These are phyloP conservation scores for Phialophora macrospora DNA, from an alignment of 2,329 filamentous ascomycete species.

Conservation along the genomic window DNA sequence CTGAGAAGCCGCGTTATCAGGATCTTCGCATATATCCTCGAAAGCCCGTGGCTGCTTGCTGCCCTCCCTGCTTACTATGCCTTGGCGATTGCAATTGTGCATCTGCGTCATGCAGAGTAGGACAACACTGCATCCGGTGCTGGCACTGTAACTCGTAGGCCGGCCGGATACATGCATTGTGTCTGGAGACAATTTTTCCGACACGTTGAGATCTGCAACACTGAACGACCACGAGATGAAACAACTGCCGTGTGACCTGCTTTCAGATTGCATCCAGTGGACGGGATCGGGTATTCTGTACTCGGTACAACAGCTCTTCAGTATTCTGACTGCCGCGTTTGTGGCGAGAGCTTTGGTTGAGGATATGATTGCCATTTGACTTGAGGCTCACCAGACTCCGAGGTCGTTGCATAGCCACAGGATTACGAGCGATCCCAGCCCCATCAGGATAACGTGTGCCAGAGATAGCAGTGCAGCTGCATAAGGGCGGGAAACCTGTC, in stretches of 20 bases:
- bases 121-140: conserved; percentile 4
- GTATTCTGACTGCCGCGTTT: neutral
- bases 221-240: conserved; percentile 23
- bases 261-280: conserved; percentile 3
- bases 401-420: conserved; percentile 32
- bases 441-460: conserved; percentile 22
- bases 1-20: neutral
- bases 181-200: conserved; percentile 23
- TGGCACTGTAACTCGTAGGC: neutral
- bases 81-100: neutral
- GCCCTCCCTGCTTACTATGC: neutral
- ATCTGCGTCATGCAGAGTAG: conserved; percentile 3
- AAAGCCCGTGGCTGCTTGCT: neutral
- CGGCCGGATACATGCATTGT: conserved; percentile 22
- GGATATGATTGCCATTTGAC: conserved; percentile 15
- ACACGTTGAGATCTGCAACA: conserved; percentile 29
- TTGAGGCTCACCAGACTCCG: conserved; percentile 10
- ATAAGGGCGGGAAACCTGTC: conserved; percentile 29
- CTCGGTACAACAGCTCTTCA: neutral
- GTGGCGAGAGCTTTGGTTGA: neutral
- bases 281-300: conserved; percentile 1
- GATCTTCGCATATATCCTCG: neutral
- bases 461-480: conserved; percentile 32
- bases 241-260: conserved; percentile 28
- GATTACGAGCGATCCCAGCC: conserved; percentile 21